Base-by-base conservation (phyloP, 768 basidiomycete genomes). In the Rubroboletus pulcherrimus region DNA sequence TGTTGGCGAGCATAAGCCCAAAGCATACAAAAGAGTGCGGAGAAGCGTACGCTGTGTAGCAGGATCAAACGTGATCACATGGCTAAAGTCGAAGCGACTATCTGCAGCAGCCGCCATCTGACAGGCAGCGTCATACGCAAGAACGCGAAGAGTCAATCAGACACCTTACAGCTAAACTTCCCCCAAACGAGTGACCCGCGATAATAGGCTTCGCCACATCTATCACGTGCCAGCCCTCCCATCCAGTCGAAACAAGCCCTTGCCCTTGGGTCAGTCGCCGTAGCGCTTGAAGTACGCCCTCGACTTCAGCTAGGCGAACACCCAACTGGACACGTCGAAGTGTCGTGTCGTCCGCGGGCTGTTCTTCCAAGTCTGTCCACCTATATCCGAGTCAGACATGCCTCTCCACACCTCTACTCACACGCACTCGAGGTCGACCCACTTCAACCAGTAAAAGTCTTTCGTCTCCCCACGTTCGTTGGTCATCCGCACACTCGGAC, bases 241-340 rank as follows among this genome's bases (percentile, higher is more conserved):
- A 21, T n/a, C 49, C 44, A 2, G 47, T 57, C 15, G 41, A 53
- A 29, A 42, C 34, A 17, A 59, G 35, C 3, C 24, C 38, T 31
- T 44, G 43, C 15, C 51, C 31, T 7, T 42, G 54, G 9, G 51
- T 24, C 44, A 57, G 42, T 21, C 41, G 48, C 8, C 26, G 57
- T 2, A 63, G 26, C 5, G 67, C 64, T 4, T 72, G 19, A 6
- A 72, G 53, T 0, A 72, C 67, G 3, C 60, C 58, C 5, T 75
- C 69, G 11, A 79, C 66, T 55, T 81, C 77, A 8, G 74, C 62
- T 4, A 71, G 57, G 15, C 79, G 70, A 50, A 78, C 68, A 19
- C 64, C 53, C 38, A 76, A 63, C 34, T 74, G 70, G 37, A 68
- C 67, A 33, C 58, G 64, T 17, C 67, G 56, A n/a, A 64, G 60